phyloP scores from a whole-genome alignment of 2,329 filamentous ascomycete species.

The Aspergillus pseudoterreus region DNA sequence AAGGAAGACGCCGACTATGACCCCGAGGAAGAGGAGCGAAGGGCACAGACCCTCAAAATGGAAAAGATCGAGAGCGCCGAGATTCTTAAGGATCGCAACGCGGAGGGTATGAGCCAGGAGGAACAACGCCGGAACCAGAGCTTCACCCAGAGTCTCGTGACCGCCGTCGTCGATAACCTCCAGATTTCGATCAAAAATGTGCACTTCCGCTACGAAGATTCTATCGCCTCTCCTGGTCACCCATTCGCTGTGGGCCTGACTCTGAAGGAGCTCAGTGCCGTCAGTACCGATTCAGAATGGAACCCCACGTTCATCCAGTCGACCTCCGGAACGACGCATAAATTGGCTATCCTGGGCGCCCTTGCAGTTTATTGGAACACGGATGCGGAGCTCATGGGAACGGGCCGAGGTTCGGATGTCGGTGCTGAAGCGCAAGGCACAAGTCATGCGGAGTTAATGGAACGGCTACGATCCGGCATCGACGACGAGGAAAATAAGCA shows the following conservation, averaged over 20 bases:
- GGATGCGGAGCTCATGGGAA: slow-evolving; percentile 77
- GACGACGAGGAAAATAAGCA: slow-evolving; percentile 75
- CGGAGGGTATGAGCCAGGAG: slow-evolving; percentile 89
- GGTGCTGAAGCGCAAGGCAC: slow-evolving; percentile 57
- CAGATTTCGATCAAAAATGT: slow-evolving; percentile 98
- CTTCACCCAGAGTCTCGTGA: slow-evolving; percentile 90
- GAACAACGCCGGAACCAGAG: slow-evolving; percentile 97
- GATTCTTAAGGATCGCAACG: slow-evolving; percentile 83
- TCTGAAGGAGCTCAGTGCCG: slow-evolving; percentile 91
- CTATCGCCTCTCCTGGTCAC: slow-evolving; percentile 89
- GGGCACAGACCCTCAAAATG: slow-evolving; percentile 92
- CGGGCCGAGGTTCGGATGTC: slow-evolving; percentile 68
- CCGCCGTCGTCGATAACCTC: slow-evolving; percentile 96
- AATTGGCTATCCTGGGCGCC: slow-evolving; percentile 84
- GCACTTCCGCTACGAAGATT: slow-evolving; percentile 96
- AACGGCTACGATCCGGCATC: slow-evolving; percentile 75
- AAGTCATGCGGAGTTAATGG: slow-evolving; percentile 70
- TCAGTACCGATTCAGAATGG: slow-evolving; percentile 95
- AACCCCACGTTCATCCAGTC: slow-evolving; percentile 93
- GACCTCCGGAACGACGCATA: slow-evolving; percentile 78
- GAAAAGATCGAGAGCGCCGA: slow-evolving; percentile 97
- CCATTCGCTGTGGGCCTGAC: slow-evolving; percentile 92
- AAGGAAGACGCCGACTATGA: slow-evolving; percentile 95
- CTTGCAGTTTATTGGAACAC: slow-evolving; percentile 98
- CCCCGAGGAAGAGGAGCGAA: slow-evolving; percentile 82